phyloP scores from a whole-genome alignment of 1,284 basidiomycete species.

The Tausonia pullulans region DNA sequence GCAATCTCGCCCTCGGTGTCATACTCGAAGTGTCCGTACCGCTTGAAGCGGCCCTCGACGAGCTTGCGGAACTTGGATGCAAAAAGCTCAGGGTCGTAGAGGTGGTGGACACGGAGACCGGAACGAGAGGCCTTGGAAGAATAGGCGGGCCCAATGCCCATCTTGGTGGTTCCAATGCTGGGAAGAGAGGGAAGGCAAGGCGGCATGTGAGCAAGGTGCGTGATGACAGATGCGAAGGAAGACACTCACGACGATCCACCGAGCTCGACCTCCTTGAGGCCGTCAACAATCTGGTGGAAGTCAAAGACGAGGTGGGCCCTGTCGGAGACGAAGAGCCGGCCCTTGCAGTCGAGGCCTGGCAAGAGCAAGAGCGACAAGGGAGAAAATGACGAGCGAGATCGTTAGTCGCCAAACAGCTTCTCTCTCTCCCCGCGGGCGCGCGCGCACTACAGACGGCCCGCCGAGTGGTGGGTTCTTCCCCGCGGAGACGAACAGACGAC shows the following conservation, averaged over 20 bases:
- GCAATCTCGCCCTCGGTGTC: constrained; percentile 94
- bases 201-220: background rate
- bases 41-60: constrained; percentile 94
- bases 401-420: background rate
- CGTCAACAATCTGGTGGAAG: constrained; percentile 99
- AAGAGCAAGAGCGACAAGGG: background rate
- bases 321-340: constrained; percentile 85
- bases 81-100: constrained; percentile 81
- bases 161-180: constrained; percentile 94
- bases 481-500: background rate
- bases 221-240: background rate
- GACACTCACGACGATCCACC: constrained; percentile 63
- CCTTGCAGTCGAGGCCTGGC: constrained; percentile 71
- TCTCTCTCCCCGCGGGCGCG: no score
- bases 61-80: constrained; percentile 86
- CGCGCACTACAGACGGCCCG: no score
- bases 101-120: constrained; percentile 88
- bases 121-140: constrained; percentile 95
- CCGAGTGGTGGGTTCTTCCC: background rate
- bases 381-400: background rate
- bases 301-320: constrained; percentile 95
- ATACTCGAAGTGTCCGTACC: constrained; percentile 96
- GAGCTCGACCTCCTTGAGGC: constrained; percentile 93
- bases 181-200: background rate
- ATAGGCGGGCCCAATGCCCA: constrained; percentile 96